These are phyloP conservation scores for Eucalyptus tenuipes DNA, from an alignment of 345 rosid genomes.

Conservation along the genomic window DNA sequence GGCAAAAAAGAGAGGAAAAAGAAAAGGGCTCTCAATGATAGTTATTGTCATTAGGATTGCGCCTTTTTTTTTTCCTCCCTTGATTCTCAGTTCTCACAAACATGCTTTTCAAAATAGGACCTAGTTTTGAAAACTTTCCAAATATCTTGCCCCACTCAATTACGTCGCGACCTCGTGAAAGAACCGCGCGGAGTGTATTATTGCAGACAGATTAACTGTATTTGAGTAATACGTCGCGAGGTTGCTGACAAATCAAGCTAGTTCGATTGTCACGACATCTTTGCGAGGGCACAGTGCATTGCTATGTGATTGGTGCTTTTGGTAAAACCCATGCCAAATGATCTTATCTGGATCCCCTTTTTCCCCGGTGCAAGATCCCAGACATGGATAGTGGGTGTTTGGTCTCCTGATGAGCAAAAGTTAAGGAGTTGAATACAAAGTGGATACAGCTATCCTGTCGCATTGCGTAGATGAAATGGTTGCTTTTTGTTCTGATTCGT, in stretches of 20 bases:
- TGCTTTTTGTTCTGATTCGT: conserved; percentile 72
- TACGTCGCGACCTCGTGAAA: conserved; percentile 25
- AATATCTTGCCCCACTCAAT: conserved; percentile 32
- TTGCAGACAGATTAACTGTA: conserved; percentile 32
- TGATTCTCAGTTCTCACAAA: background rate
- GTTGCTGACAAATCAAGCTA: conserved; percentile 44
- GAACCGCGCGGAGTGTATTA: conserved; percentile 26
- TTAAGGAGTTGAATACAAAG: conserved; percentile 57
- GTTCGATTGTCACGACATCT: conserved; percentile 1
- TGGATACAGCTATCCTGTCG: conserved; percentile 50
- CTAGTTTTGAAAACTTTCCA: conserved; percentile 19
- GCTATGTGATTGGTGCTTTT: conserved; percentile 13
- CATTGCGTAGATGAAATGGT: conserved; percentile 22
- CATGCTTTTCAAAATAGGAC: conserved; percentile 22
- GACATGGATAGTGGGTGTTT: conserved; percentile 59
- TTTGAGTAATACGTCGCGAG: conserved; percentile 22
- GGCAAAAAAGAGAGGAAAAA: background rate
- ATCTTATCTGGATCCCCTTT: background rate
- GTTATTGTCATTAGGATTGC: conserved; percentile 1
- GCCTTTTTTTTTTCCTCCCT: background rate
- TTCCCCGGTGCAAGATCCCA: conserved; percentile 27
- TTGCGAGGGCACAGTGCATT: background rate
- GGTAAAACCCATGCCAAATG: conserved; percentile 2
- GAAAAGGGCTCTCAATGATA: background rate
- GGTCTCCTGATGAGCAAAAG: conserved; percentile 34